Conservation (phyloP, 805 yeast species). For the Alloascoidea africana region DNA sequence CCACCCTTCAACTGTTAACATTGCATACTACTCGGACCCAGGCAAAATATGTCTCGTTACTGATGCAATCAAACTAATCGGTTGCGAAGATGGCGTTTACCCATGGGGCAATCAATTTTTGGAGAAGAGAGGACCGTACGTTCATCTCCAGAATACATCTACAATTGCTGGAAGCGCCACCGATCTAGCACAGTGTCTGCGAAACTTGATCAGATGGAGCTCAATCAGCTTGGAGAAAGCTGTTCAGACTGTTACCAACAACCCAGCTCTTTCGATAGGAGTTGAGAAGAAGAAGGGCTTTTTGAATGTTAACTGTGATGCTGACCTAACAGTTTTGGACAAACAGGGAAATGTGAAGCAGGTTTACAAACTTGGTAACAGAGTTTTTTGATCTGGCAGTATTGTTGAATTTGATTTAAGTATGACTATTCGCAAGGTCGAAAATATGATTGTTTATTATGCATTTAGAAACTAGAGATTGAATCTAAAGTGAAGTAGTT, state of each 20-base stretch:
- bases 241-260: conserved; percentile 38
- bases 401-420: too few species aligned
- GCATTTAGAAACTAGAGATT: too few species aligned
- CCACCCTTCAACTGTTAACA: conserved; percentile 33
- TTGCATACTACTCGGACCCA: conserved; percentile 35
- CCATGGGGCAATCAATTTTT: conserved; percentile 33
- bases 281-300: conserved; percentile 30
- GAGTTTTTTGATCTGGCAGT: conserved; percentile 11
- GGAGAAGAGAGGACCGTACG: conserved; percentile 29
- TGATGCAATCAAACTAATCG: conserved; percentile 43
- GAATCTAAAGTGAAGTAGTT: too few species aligned
- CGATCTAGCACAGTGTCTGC: conserved; percentile 31
- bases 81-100: conserved; percentile 41
- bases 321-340: conserved; percentile 36
- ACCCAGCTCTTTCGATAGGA: conserved; percentile 35
- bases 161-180: conserved; percentile 54
- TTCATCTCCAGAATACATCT: conserved; percentile 34
- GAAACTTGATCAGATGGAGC: conserved; percentile 36
- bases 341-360: conserved; percentile 25
- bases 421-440: too few species aligned
- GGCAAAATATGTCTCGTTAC: conserved; percentile 41
- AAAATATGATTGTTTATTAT: too few species aligned
- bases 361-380: conserved; percentile 36
- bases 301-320: conserved; percentile 36
- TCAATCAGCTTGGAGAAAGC: conserved; percentile 32